Base-by-base conservation (phyloP, 768 basidiomycete species). In the Suillus brevipes region DNA sequence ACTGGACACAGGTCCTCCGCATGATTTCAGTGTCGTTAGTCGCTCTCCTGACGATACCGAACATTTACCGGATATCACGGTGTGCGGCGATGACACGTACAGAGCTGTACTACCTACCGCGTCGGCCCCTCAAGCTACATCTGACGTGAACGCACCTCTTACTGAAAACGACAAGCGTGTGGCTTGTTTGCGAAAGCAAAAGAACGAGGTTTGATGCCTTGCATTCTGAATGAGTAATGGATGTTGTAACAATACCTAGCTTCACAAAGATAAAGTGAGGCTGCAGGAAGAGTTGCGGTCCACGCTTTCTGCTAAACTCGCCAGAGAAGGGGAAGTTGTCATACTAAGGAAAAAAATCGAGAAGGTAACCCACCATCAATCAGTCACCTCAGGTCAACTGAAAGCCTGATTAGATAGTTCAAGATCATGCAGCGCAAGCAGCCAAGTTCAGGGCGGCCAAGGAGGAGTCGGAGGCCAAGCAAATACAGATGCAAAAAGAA, bases 261-360 rank as follows among this genome's bases (percentile, higher is more conserved):
- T 89, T 65, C 79, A 78, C 45, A 76, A 79, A 72, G 79, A 83
- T 66, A 85, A 89, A 68, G 71, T 77, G 45, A 77, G 64, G n/a
- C 78, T 85, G 23, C 82, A 82, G 63, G 65, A 73, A 31, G 80
- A 81, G 2, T 72, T 87, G 56, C 78, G 82, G 65, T 79, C 79
- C 45, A 85, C 85, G 4, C 73, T 79, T 57, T 82, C 86, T 56
- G 80, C 78, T 9, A 86, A 82, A 65, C 79, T 85, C 47, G 75
- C 80, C 38, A 91, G 87, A 71, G 87, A 89, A 37, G 91, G 91
- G 6, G 91, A 93, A 77, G 89, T 89, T 7, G 81, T 81, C 18
- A 85, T 89, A 47, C 72, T 93, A 60, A 80, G 90, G 68, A 85
- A 85, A 67, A 83, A 76, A n/a, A 83, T 89, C 12, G 88, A 90